Base-by-base conservation (phyloP, 2,329 filamentous ascomycete species). In the Aspergillus intermedius region DNA sequence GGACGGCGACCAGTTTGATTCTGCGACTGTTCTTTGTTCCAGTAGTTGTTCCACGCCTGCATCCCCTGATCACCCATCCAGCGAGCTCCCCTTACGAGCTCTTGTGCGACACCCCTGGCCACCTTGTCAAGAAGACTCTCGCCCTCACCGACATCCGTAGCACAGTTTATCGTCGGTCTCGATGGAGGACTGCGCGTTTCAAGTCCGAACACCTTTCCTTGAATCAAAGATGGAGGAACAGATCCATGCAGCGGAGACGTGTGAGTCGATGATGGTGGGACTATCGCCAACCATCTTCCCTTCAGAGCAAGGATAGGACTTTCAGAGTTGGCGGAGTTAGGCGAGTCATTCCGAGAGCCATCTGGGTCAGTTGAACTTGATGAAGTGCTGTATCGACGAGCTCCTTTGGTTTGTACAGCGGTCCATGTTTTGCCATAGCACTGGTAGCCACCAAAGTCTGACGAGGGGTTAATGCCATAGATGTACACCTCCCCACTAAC, bases 371-470 rank as follows among this genome's bases (percentile, higher is more conserved):
- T 72, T 21, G 72, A 73, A 47, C 61, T 70, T 10, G 71, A 74
- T 17, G 74, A 75, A 10, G 66, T 67, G 10, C 74, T 76, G 49
- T 74, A 70, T 49, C 73, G 66, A 43, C 73, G 66, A 23, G 60
- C 54, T 45, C 72, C 64, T 40, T 63, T 64, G 12, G 65, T 79
- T 62, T 93, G 88, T 23, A 95, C 74, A 41, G 83, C 84, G 0
- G 93, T 96, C 93, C 93, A 98, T 15, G 94, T 73, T 70, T 98
- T 98, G 17, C 86, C 91, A 48, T 93, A 76, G 60, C 90, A 96
- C 50, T 75, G 73, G 61, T 82, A 85, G 12, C 54, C 51, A 28
- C 53, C 54, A 9, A 53, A 49, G 13, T 51, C 49, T 12, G 55
- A 56, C 42, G 56, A 54, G 21, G 48, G 52, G 34, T 53, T 57